Base-by-base conservation (phyloP, 2,329 filamentous ascomycete genomes). In the Aspergillus puulaauensis region DNA sequence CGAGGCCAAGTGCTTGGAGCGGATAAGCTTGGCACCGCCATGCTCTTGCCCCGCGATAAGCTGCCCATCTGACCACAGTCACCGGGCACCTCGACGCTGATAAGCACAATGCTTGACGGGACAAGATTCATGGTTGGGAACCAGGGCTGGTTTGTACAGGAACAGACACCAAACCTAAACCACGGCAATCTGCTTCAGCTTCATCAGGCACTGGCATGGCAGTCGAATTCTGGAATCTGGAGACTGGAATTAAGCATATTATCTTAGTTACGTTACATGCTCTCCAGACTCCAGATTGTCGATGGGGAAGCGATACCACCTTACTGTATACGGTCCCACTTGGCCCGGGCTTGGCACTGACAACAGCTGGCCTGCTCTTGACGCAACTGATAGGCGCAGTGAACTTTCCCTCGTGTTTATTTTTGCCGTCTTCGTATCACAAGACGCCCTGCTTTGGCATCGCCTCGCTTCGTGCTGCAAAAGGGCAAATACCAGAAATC, bases 1-100 rank as follows among this genome's bases (percentile, higher is more conserved):
- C 33, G 17, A 6, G 31, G 52, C 52, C 52, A 46, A 55, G 52
- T 49, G 52, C 52, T 46, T 49, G 45, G 39, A 37, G 45, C 52
- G 52, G 52, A 55, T 35, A 23, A 49, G 52, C 52, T 55, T 55
- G 52, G 52, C 52, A 17, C 15, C n/a, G 14, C 48, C 17, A 39
- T 39, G 37, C 7, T 9, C 23, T 54, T 17, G 47, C 54, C 47
- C 40, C 27, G 39, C 23, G 49, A 52, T 40, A 56, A 52, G 23
- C 35, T 27, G 35, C 31, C 48, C 24, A n/a, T 39, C 19, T 17
- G 17, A 17, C 33, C 9, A 40, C 12, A 14, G 35, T 24, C 48
- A 41, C 14, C 24, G 15, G 23, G 15, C 35, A 37, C 19, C 27
- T 7, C 35, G 24, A 7, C 9, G 24, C 27, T n/a, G 23, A 46